A percentile compares a stretch with the other conserved stretches of the same genome.
These are phyloP conservation scores for Aureobasidium sp. DNA, from an alignment of 2,329 filamentous ascomycete species.

Conservation along the genomic window DNA sequence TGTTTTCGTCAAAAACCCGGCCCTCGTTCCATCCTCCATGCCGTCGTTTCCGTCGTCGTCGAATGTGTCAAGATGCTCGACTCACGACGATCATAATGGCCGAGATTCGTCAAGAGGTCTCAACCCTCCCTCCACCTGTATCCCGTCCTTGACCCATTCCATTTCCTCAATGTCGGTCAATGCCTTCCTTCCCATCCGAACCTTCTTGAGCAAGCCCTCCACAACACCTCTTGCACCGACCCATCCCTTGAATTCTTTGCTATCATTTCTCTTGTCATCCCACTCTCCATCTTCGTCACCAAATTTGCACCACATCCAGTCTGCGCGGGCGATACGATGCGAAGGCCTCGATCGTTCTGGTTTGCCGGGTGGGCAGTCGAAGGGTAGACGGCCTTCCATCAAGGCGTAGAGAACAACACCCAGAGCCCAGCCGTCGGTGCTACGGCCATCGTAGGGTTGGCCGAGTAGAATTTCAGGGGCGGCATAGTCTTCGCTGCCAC, in stretches of 20 bases:
- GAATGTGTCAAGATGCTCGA: neutral
- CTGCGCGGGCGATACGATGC: conserved; percentile 89
- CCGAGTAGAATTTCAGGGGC: conserved; percentile 95
- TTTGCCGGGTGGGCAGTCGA: conserved; percentile 79
- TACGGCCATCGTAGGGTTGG: conserved; percentile 85
- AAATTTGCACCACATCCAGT: conserved; percentile 91
- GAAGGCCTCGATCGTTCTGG: conserved; percentile 65
- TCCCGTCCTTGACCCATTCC: conserved; percentile 70
- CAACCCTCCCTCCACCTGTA: conserved; percentile 54
- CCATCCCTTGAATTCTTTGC: conserved; percentile 46
- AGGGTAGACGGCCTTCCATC: conserved; percentile 86
- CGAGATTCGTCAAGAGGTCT: neutral
- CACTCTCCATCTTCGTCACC: conserved; percentile 81
- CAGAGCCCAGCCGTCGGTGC: conserved; percentile 90
- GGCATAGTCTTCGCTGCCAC: conserved; percentile 94
- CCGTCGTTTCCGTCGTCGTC: neutral
- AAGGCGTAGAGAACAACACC: conserved; percentile 90
- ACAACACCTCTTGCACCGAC: conserved; percentile 73
- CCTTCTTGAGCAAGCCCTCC: conserved; percentile 76
- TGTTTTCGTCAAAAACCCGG: too few species aligned
- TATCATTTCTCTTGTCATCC: conserved; percentile 74
- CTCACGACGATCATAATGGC: neutral
- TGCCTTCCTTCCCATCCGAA: conserved; percentile 64
- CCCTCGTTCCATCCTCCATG: neutral
- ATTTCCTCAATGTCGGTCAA: conserved; percentile 64